Evolutionary conservation across 176 grass and related monocot species (phyloP).

Genomic region (Triticum dicoccoides): DNA sequence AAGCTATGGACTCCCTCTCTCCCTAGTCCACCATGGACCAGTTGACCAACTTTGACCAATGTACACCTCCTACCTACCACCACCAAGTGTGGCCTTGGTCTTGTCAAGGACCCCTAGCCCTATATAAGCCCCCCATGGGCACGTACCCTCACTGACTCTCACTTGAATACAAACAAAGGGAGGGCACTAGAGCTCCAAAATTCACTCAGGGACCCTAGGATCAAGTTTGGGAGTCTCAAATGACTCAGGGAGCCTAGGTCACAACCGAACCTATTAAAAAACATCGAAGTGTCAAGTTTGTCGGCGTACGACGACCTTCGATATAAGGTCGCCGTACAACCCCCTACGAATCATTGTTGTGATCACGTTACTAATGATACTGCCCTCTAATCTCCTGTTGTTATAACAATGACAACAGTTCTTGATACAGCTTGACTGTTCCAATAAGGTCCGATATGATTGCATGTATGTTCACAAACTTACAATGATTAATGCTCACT

Average conservation of each 20-base stretch:
- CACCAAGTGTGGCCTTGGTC: no score
- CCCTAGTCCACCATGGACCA: background rate
- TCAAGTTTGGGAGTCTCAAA: background rate
- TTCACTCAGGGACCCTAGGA: background rate
- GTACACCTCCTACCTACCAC: background rate
- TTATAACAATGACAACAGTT: background rate
- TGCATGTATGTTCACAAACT: constrained; percentile 14
- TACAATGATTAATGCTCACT: background rate
- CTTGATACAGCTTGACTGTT: background rate
- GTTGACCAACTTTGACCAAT: background rate
- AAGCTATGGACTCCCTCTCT: background rate
- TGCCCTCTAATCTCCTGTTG: background rate
- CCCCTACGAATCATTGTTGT: background rate
- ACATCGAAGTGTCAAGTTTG: background rate
- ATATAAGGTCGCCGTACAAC: background rate
- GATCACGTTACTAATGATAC: background rate
- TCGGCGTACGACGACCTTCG: background rate
- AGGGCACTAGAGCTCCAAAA: no score
- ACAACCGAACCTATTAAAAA: background rate
- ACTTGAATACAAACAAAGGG: no score
- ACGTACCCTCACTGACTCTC: no score
- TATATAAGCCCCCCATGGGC: no score
- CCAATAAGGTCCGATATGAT: background rate
- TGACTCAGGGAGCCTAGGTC: background rate
- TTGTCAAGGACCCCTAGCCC: no score